phyloP scores from a whole-genome alignment of 306 rosid genomes.

The Abrus pulchellus region DNA sequence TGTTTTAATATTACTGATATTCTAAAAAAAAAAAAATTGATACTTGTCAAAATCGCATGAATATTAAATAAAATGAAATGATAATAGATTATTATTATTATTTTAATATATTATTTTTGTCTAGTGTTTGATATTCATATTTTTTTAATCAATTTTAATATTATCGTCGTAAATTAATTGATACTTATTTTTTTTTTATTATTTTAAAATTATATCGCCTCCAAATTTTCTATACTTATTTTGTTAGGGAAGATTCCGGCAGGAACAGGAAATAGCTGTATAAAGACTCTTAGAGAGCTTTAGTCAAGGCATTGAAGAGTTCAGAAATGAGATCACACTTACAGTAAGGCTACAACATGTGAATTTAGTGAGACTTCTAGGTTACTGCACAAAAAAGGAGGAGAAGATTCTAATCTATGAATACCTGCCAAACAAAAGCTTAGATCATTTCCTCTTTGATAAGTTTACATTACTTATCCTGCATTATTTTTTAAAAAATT shows the following conservation, averaged over 20 bases:
- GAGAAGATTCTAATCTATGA: conserved; percentile 66
- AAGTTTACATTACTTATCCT: conserved; percentile 25
- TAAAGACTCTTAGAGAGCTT: conserved; percentile 63
- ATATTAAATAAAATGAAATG: too few species aligned
- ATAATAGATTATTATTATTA: too few species aligned
- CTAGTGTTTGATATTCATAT: too few species aligned
- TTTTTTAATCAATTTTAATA: too few species aligned
- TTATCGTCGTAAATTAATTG: too few species aligned
- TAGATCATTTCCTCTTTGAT: conserved; percentile 65
- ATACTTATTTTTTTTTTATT: too few species aligned
- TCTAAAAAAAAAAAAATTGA: too few species aligned
- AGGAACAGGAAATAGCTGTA: conserved; percentile 61
- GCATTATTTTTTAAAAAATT: neutral
- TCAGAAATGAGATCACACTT: conserved; percentile 58
- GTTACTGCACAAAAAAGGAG: conserved; percentile 56
- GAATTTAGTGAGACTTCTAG: conserved; percentile 66
- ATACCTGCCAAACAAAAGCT: conserved; percentile 65
- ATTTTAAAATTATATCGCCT: too few species aligned
- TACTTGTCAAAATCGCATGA: too few species aligned
- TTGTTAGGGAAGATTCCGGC: conserved; percentile 57
- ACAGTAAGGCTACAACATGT: conserved; percentile 65
- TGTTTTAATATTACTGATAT: too few species aligned
- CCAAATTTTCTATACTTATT: too few species aligned
- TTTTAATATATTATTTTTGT: too few species aligned
- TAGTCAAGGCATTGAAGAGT: conserved; percentile 63